phyloP scores from a whole-genome alignment of 768 basidiomycete genomes.

The Asterophora lycoperdoides region DNA sequence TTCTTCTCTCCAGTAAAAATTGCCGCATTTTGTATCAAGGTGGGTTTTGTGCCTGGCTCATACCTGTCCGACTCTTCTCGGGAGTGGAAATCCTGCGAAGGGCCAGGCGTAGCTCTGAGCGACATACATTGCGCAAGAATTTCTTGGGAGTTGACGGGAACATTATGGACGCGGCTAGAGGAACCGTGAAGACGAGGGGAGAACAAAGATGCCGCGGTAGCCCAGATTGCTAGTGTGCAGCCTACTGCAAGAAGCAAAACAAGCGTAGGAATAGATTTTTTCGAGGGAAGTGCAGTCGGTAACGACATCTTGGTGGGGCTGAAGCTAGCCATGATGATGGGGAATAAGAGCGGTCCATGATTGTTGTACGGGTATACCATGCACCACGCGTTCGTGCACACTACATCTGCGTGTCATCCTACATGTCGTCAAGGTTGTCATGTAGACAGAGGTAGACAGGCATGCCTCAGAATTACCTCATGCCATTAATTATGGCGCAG shows the following conservation, averaged over 20 bases:
- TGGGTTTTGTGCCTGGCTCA: conserved; percentile 59
- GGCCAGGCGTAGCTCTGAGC: conserved; percentile 44
- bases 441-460: no score
- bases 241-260: conserved; percentile 13
- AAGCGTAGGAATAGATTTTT: conserved; percentile 5
- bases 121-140: conserved; percentile 48
- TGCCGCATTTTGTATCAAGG: conserved; percentile 68
- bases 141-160: conserved; percentile 24
- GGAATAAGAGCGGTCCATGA: conserved; percentile 5
- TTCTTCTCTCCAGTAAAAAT: conserved; percentile 60
- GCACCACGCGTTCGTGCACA: conserved; percentile 5
- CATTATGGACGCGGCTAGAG: conserved; percentile 7
- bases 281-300: not conserved
- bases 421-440: not conserved
- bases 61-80: conserved; percentile 59
- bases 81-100: conserved; percentile 31
- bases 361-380: not conserved
- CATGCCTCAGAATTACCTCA: conserved; percentile 7
- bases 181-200: not conserved
- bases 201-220: conserved; percentile 6
- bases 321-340: conserved; percentile 21
- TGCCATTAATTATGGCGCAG: conserved; percentile 1
- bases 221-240: conserved; percentile 13
- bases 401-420: conserved; percentile 11
- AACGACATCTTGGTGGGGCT: conserved; percentile 4